Evolutionary conservation across 768 basidiomycete species (phyloP).

Genomic region (Clathrus columnatus): DNA sequence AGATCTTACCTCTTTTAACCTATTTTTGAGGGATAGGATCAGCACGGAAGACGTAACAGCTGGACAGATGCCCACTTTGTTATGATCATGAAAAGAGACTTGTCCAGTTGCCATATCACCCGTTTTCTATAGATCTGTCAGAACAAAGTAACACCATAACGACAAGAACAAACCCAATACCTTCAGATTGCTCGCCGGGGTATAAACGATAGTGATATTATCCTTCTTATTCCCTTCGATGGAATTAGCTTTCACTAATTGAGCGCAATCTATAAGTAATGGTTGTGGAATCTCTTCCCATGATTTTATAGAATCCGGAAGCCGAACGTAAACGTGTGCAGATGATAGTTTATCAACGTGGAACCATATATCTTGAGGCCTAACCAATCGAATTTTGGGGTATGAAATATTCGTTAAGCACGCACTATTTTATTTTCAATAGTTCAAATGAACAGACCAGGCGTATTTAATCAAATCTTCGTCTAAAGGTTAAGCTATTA

Average conservation of each 20-base stretch:
- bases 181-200: conserved; percentile 87
- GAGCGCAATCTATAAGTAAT: conserved; percentile 78
- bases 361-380: conserved; percentile 84
- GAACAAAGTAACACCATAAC: not conserved
- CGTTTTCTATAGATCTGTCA: conserved; percentile 62
- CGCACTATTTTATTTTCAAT: not conserved
- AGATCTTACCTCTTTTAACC: conserved; percentile 67
- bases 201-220: conserved; percentile 88
- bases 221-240: conserved; percentile 98
- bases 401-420: not conserved
- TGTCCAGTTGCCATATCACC: conserved; percentile 97
- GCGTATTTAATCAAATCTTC: conserved; percentile 93
- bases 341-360: conserved; percentile 98
- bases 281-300: conserved; percentile 86
- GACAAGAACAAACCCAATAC: conserved; percentile 28
- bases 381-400: not conserved
- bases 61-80: conserved; percentile 42
- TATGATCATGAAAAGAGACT: conserved; percentile 90
- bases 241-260: conserved; percentile 95
- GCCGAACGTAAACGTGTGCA: conserved; percentile 92
- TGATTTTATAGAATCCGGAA: conserved; percentile 59
- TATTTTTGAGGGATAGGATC: conserved; percentile 19
- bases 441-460: conserved; percentile 24
- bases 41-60: not conserved
- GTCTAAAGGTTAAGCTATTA: conserved; percentile 39